A percentile compares a stretch with the other conserved stretches of the same genome.
Evolutionary conservation across 768 basidiomycete species (phyloP).

Genomic region (Leccinum variicolor): DNA sequence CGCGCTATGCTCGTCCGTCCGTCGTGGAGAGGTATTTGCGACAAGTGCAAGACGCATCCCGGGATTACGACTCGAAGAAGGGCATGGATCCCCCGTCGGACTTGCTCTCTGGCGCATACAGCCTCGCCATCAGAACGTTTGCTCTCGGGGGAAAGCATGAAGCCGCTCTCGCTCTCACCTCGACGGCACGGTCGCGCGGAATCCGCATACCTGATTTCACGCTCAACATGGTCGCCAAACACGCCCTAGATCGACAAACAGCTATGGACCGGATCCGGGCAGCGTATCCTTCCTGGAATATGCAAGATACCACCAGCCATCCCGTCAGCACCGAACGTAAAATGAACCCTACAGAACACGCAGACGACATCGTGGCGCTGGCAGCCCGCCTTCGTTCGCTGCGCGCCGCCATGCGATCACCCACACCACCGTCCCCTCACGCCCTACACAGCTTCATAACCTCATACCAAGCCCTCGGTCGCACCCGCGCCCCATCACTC

Average conservation of each 20-base stretch:
- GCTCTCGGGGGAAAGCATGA: constrained; percentile 36
- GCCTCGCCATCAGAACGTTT: constrained; percentile 41
- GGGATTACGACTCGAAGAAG: no score
- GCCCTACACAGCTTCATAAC: constrained; percentile 10
- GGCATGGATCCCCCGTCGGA: not conserved
- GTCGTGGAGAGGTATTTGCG: no score
- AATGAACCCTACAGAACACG: fast-evolving
- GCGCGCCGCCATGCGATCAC: constrained; percentile 9
- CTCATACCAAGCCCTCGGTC: no score
- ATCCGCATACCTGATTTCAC: constrained; percentile 36
- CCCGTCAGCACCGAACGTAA: no score
- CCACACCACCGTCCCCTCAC: constrained; percentile 19
- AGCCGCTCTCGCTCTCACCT: constrained; percentile 46
- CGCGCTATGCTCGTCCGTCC: no score
- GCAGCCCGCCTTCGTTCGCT: constrained; percentile 23
- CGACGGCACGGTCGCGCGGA: constrained; percentile 26
- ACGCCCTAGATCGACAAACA: not conserved
- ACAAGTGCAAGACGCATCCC: no score
- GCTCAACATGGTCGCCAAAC: constrained; percentile 33
- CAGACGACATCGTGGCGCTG: constrained; percentile 9
- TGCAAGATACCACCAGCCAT: no score
- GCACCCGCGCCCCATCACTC: no score
- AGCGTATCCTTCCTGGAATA: not conserved
- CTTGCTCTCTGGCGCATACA: constrained; percentile 26
- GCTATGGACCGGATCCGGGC: not conserved